phyloP scores from a whole-genome alignment of 148 eudicot species.

The Cornus kousa region DNA sequence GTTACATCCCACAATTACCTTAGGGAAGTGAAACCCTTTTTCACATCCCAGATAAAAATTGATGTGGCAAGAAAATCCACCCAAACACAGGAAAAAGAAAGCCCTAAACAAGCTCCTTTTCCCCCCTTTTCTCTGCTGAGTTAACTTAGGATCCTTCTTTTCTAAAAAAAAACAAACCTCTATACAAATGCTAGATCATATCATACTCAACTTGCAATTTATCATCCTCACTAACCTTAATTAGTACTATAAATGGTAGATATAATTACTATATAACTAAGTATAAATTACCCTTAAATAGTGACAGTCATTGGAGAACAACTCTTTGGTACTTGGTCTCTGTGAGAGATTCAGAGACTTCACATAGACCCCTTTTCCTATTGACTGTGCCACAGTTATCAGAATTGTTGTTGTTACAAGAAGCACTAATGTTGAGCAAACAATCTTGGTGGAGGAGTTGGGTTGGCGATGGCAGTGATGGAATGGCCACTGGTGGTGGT shows the following conservation, averaged over 20 bases:
- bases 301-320: conserved; percentile 19
- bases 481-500: conserved; percentile 54
- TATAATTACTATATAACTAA: background rate
- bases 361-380: conserved; percentile 31
- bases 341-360: conserved; percentile 25
- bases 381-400: conserved; percentile 19
- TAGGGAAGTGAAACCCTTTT: background rate
- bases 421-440: background rate
- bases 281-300: background rate
- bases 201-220: background rate
- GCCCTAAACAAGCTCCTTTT: background rate
- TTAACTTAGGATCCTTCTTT: background rate
- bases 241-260: conserved; percentile 5
- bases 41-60: no score
- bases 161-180: conserved; percentile 1
- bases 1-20: background rate
- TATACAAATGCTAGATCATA: conserved; percentile 14
- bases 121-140: background rate
- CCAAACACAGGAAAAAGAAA: background rate
- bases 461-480: conserved; percentile 17
- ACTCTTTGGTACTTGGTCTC: conserved; percentile 42
- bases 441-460: conserved; percentile 24
- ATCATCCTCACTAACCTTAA: conserved; percentile 6
- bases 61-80: background rate
- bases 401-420: conserved; percentile 4